Percentiles rank a stretch among this genome's conserved stretches.
These are phyloP conservation scores for Coniella vitis DNA, from an alignment of 2,329 filamentous ascomycete genomes.

Conservation along the genomic window DNA sequence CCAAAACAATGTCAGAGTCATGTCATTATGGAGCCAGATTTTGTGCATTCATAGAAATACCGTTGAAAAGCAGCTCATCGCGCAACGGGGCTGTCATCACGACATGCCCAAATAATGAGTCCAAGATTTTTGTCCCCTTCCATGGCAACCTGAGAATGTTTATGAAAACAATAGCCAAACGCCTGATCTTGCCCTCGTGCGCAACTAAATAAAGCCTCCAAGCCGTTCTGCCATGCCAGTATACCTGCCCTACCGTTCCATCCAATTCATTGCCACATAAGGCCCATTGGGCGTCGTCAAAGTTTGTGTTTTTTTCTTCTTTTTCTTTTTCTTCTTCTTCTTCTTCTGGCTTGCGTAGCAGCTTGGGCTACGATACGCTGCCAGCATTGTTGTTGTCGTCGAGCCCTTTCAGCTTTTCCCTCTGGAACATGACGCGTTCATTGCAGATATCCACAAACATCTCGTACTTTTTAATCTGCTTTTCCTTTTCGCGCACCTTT, in stretches of 20 bases:
- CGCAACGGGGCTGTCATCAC: no score
- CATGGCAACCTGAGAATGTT: background rate
- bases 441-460: constrained; percentile 67
- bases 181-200: background rate
- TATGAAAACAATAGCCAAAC: constrained; percentile 1
- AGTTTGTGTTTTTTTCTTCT: constrained; percentile 1
- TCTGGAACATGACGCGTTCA: constrained; percentile 56
- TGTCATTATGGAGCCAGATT: no score
- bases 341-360: no score
- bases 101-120: no score
- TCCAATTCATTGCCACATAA: constrained; percentile 7
- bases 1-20: no score
- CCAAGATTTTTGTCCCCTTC: background rate
- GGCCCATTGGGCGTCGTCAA: constrained; percentile 4
- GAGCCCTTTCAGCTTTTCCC: constrained; percentile 40
- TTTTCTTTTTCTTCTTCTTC: background rate
- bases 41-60: no score
- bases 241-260: constrained; percentile 5
- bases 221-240: constrained; percentile 1
- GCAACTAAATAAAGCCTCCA: background rate
- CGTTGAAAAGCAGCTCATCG: no score
- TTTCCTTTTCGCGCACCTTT: constrained; percentile 56
- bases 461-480: constrained; percentile 56
- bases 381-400: constrained; percentile 17
- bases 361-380: constrained; percentile 3